Evolutionary conservation across 2,329 filamentous ascomycete species (phyloP), one percentile per base, ranked within the genome.

Genomic region (Annulohypoxylon truncatum): DNA sequence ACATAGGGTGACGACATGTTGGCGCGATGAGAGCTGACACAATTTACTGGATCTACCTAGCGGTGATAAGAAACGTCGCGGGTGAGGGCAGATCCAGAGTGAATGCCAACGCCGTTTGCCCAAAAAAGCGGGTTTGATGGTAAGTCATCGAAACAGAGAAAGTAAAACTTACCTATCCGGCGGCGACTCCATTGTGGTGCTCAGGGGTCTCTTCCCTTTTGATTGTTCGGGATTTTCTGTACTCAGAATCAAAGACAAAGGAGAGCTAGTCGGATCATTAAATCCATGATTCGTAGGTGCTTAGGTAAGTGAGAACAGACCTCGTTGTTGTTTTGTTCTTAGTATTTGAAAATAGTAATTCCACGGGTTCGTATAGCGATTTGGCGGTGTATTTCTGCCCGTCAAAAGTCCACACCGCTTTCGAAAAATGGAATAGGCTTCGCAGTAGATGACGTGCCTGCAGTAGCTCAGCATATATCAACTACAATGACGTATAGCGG

Each of bases 131-230:
- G 52, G 18, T 29, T 61, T 20, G 50, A 35, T 15, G 20, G 38
- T 33, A 35, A 38, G 31, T 33, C 42, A 47, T 28, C 33, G 12
- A 64, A 63, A 50, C 24, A 47, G 42, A 65, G 50, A 70, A 68
- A 64, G 57, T 52, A 53, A 53, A 62, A 65, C 74, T 73, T 71
- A 76, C 75, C 75, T 73, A 69, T 75, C 69, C 55, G 72, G 74
- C 35, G 66, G 64, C 33, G 68, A 72, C 35, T 73, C 73, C 75
- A 77, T 77, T 74, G 70, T 76, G 48, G 13, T 59, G 18, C 26
- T 26, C 15, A 12, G 18, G 10, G 35, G 42, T 31, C 50, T 59
- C 46, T 13, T 46, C 38, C 46, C 22, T 46, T 68, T 68, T 71
- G 54, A 63, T 55, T 50, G 51, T 48, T 64, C 38, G 15, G 18